A percentile compares a stretch with the other conserved stretches of the same genome.
phyloP scores from a whole-genome alignment of 208 protist genomes.

The Herpetomonas muscarum region DNA sequence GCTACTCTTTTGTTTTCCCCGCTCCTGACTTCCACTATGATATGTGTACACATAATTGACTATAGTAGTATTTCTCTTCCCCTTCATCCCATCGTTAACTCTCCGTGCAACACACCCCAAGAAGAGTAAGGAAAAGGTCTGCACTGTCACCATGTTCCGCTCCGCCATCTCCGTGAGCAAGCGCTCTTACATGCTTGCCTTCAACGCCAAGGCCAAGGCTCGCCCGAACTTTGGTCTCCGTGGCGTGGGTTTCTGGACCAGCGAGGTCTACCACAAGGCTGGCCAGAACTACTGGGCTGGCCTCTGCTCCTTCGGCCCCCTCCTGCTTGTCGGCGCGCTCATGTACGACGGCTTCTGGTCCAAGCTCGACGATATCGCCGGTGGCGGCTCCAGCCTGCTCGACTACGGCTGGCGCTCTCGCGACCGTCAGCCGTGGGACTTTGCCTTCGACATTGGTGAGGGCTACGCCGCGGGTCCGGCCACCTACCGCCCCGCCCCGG shows the following conservation, averaged over 20 bases:
- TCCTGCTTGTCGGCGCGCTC: slow-evolving; percentile 64
- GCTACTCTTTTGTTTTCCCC: slow-evolving; percentile 1
- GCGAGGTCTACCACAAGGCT: slow-evolving; percentile 77
- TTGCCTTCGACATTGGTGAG: slow-evolving; percentile 86
- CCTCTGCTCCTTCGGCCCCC: slow-evolving; percentile 42
- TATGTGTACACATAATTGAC: slow-evolving; percentile 1
- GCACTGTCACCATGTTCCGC: slow-evolving; percentile 49
- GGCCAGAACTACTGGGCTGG: slow-evolving; percentile 77
- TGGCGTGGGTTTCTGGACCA: slow-evolving; percentile 76
- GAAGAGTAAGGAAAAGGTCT: background rate
- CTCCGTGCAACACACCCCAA: too few species aligned
- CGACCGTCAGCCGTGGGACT: slow-evolving; percentile 85
- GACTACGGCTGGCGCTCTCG: slow-evolving; percentile 76
- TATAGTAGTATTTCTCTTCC: background rate
- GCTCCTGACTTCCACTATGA: background rate
- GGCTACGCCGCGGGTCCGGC: slow-evolving; percentile 79
- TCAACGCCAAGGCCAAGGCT: slow-evolving; percentile 85
- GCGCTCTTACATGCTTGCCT: slow-evolving; percentile 78
- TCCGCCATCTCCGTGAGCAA: slow-evolving; percentile 56
- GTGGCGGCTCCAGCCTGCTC: slow-evolving; percentile 65
- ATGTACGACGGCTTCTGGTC: slow-evolving; percentile 83
- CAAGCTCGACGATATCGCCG: slow-evolving; percentile 79
- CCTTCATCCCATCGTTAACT: too few species aligned
- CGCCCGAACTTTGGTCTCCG: slow-evolving; percentile 85
- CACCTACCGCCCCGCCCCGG: slow-evolving; percentile 58